Conservation (phyloP, 495 filamentous ascomycete genomes). For the Elaphomyces granulatus region DNA sequence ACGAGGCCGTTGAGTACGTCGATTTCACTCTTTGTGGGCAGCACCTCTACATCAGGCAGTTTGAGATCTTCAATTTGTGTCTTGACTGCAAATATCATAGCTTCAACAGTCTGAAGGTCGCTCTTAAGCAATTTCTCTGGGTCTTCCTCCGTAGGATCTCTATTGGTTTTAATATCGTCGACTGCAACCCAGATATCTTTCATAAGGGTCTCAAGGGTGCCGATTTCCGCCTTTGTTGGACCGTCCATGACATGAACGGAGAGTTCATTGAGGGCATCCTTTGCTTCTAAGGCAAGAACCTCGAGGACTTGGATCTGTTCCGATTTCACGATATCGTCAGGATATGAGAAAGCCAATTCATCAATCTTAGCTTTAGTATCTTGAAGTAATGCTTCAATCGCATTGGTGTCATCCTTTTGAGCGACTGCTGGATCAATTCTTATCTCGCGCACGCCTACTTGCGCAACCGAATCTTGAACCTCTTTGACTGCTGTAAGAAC, state of each 20-base stretch:
- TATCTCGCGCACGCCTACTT: slow-evolving; percentile 28
- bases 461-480: slow-evolving; percentile 41
- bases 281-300: slow-evolving; percentile 50
- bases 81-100: slow-evolving; percentile 68
- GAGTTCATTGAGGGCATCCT: slow-evolving; percentile 49
- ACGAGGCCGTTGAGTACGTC: slow-evolving; percentile 53
- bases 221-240: slow-evolving; percentile 63
- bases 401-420: slow-evolving; percentile 62
- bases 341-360: slow-evolving; percentile 50
- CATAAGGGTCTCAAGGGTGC: slow-evolving; percentile 56
- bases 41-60: slow-evolving; percentile 46
- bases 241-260: slow-evolving; percentile 39
- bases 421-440: slow-evolving; percentile 27
- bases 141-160: slow-evolving; percentile 39
- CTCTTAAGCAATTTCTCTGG: slow-evolving; percentile 57
- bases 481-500: slow-evolving; percentile 44
- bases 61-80: slow-evolving; percentile 55
- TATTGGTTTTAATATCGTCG: slow-evolving; percentile 60
- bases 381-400: slow-evolving; percentile 74
- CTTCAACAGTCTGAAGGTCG: slow-evolving; percentile 63
- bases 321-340: slow-evolving; percentile 47
- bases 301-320: slow-evolving; percentile 67
- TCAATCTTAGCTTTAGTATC: slow-evolving; percentile 76
- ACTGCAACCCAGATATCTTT: slow-evolving; percentile 58
- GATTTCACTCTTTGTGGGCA: slow-evolving; percentile 47